phyloP scores from a whole-genome alignment of 805 yeast species.

The Komagataella pseudopastoris region DNA sequence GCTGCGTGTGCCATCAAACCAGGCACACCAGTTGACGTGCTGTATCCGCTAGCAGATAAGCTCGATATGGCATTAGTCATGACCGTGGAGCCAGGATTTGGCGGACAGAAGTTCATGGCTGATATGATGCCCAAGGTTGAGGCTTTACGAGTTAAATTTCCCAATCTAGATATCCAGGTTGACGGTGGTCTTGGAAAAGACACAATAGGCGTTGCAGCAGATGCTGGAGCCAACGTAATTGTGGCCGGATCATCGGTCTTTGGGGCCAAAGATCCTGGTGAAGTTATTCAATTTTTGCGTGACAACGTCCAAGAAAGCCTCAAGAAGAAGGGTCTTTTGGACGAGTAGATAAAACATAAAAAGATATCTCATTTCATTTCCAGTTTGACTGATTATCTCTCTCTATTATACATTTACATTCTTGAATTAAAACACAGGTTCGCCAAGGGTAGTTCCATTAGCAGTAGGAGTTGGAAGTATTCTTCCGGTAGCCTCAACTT shows the following conservation, averaged over 20 bases:
- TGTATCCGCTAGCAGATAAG: constrained; percentile 58
- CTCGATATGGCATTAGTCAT: constrained; percentile 92
- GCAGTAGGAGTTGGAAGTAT: constrained; percentile 32
- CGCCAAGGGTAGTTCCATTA: constrained; percentile 78
- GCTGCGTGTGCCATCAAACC: constrained; percentile 95
- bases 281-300: constrained; percentile 60
- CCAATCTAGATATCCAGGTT: constrained; percentile 79
- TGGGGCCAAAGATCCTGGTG: constrained; percentile 67
- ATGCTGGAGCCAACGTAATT: constrained; percentile 95
- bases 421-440: constrained; percentile 35
- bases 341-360: constrained; percentile 4
- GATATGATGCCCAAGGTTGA: constrained; percentile 95
- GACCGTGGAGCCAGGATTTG: constrained; percentile 99
- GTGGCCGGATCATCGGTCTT: constrained; percentile 96
- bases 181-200: constrained; percentile 92
- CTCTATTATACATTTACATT: background rate
- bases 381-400: background rate
- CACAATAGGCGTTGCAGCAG: constrained; percentile 76
- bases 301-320: constrained; percentile 28
- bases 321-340: constrained; percentile 6
- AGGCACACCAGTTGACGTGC: constrained; percentile 74
- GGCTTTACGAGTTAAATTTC: constrained; percentile 56
- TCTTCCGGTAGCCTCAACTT: constrained; percentile 27
- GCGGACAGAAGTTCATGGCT: constrained; percentile 93
- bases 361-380: background rate